Conservation (phyloP, 768 basidiomycete species). For the Suillus occidentalis region DNA sequence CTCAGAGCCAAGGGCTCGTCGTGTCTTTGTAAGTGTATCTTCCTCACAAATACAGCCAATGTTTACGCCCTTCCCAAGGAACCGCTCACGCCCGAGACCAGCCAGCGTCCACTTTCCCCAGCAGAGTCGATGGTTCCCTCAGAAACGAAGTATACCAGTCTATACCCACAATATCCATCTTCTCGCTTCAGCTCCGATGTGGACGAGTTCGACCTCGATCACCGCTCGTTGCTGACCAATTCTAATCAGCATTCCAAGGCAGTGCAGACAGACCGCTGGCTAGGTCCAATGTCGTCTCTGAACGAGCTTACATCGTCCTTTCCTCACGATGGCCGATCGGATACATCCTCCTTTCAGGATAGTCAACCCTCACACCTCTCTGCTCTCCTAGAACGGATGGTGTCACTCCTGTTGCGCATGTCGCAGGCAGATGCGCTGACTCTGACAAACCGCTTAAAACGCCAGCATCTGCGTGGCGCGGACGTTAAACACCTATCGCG, state of each 20-base stretch:
- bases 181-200: conserved; percentile 41
- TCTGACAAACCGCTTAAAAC: conserved; percentile 85
- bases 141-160: conserved; percentile 27
- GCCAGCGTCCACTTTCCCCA: conserved; percentile 42
- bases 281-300: conserved; percentile 32
- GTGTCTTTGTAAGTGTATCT: conserved; percentile 33
- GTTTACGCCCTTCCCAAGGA: conserved; percentile 28
- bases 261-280: conserved; percentile 63
- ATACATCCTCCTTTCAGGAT: conserved; percentile 71
- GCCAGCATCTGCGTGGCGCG: conserved; percentile 83
- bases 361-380: conserved; percentile 50
- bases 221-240: conserved; percentile 23
- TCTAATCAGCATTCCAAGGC: conserved; percentile 58
- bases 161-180: conserved; percentile 24
- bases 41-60: too few species aligned
- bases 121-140: conserved; percentile 33
- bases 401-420: conserved; percentile 61
- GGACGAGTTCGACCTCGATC: conserved; percentile 41
- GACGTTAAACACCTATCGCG: conserved; percentile 87
- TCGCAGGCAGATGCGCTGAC: conserved; percentile 81
- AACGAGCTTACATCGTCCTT: conserved; percentile 42
- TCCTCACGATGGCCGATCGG: conserved; percentile 63
- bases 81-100: conserved; percentile 47
- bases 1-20: conserved; percentile 32
- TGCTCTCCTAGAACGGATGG: conserved; percentile 60